A percentile compares a stretch with the other conserved stretches of the same genome.
These are phyloP conservation scores for Hypoxylon trugodes DNA, from an alignment of 495 filamentous ascomycete species.

Conservation along the genomic window DNA sequence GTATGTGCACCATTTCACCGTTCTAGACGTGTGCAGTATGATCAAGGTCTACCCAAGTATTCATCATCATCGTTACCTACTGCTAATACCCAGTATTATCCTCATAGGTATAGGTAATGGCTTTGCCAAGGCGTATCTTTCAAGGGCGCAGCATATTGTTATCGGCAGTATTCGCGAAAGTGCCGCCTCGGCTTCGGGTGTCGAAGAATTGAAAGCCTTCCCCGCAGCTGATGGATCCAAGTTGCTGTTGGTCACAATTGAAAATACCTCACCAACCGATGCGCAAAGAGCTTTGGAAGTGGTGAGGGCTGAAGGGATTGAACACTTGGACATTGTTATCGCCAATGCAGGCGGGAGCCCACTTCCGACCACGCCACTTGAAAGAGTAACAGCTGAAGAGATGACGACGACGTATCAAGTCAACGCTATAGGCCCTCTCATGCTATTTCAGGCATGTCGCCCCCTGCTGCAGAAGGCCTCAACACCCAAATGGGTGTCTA, in stretches of 20 bases:
- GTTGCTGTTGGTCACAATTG: conserved; percentile 53
- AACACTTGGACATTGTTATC: conserved; percentile 56
- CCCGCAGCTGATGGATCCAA: conserved; percentile 45
- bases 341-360: conserved; percentile 54
- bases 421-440: conserved; percentile 50
- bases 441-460: conserved; percentile 55
- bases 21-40: background rate
- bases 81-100: conserved; percentile 10
- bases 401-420: conserved; percentile 48
- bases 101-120: conserved; percentile 33
- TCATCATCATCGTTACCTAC: conserved; percentile 7
- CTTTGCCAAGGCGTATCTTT: conserved; percentile 38
- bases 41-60: background rate
- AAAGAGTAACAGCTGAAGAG: conserved; percentile 35
- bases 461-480: conserved; percentile 45
- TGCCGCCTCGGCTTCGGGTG: conserved; percentile 11
- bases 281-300: conserved; percentile 36
- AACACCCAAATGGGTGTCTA: conserved; percentile 49
- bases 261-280: conserved; percentile 47
- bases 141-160: conserved; percentile 40
- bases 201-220: conserved; percentile 35
- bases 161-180: conserved; percentile 41
- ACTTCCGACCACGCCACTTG: conserved; percentile 27
- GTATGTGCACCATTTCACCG: conserved; percentile 3
- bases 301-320: conserved; percentile 45